Conservation (phyloP, 1,284 basidiomycete genomes). For the Thelephora terrestris region DNA sequence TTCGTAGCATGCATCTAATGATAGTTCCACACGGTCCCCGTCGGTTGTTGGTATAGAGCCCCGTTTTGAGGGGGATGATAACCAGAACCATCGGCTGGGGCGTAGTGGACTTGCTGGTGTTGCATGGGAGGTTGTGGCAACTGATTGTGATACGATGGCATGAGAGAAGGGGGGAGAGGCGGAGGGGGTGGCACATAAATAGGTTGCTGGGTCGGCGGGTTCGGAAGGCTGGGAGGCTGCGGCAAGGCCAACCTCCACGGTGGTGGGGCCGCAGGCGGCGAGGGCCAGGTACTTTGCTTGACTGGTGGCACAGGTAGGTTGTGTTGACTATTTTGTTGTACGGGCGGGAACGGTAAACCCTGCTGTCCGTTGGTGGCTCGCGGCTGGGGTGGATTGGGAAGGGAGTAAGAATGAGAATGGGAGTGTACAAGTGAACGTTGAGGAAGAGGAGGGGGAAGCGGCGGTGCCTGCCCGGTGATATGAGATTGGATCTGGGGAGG, state of each 20-base stretch:
- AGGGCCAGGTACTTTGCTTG: slow-evolving; percentile 8
- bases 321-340: slow-evolving; percentile 3
- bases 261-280: slow-evolving; percentile 23
- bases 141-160: no score
- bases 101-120: no score
- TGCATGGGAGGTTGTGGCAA: no score
- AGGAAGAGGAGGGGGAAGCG: slow-evolving; percentile 10
- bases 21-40: no score
- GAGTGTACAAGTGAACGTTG: neutral
- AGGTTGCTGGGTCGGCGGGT: neutral
- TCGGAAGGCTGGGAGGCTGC: slow-evolving; percentile 1
- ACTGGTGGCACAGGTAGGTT: slow-evolving; percentile 11
- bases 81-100: no score
- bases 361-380: slow-evolving; percentile 5
- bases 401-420: no score
- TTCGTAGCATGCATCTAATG: no score
- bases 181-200: neutral
- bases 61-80: no score
- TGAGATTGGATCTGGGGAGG: slow-evolving; percentile 5
- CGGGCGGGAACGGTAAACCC: slow-evolving; percentile 9
- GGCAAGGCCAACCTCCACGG: slow-evolving; percentile 20
- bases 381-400: neutral
- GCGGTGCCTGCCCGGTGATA: slow-evolving; percentile 4
- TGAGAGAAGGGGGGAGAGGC: neutral
- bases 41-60: no score